Conservation (phyloP, 2,329 filamentous ascomycete species). For the Fusarium lateritium region DNA sequence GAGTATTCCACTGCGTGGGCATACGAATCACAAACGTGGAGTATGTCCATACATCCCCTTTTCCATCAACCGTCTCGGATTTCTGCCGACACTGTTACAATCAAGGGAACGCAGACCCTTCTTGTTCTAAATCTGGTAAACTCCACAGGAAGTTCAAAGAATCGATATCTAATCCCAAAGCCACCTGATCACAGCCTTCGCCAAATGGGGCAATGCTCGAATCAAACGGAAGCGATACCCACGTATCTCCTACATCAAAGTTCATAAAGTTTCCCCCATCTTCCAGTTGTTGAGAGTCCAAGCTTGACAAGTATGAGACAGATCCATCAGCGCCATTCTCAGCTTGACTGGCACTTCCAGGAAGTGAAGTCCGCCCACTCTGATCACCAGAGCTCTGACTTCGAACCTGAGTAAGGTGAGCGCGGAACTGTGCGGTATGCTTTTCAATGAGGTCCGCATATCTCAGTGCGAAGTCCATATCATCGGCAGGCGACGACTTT, state of each 20-base stretch:
- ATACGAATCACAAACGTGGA: neutral
- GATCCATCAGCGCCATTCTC: neutral
- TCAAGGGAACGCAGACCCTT: neutral
- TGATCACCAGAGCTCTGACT: neutral
- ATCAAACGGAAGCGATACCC: constrained; percentile 30
- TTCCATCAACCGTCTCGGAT: neutral
- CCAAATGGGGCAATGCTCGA: constrained; percentile 31
- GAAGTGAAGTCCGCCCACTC: neutral
- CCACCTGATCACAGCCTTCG: constrained; percentile 23
- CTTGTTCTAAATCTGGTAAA: constrained; percentile 22
- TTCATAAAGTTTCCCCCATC: constrained; percentile 5
- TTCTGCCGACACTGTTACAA: neutral
- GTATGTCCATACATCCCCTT: neutral
- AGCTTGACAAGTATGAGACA: constrained; percentile 1
- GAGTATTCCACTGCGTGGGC: neutral
- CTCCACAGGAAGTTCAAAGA: constrained; percentile 35
- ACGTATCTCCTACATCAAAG: constrained; percentile 18
- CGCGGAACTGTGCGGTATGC: constrained; percentile 36
- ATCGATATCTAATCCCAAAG: constrained; percentile 25
- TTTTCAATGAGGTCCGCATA: constrained; percentile 45
- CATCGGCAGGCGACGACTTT: constrained; percentile 31
- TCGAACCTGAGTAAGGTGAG: constrained; percentile 13
- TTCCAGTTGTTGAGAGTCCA: neutral
- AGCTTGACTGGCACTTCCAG: neutral
- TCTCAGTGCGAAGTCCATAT: constrained; percentile 46